Evolutionary conservation across 164 flowering plant species (phyloP).

Genomic region (Sedum album): DNA sequence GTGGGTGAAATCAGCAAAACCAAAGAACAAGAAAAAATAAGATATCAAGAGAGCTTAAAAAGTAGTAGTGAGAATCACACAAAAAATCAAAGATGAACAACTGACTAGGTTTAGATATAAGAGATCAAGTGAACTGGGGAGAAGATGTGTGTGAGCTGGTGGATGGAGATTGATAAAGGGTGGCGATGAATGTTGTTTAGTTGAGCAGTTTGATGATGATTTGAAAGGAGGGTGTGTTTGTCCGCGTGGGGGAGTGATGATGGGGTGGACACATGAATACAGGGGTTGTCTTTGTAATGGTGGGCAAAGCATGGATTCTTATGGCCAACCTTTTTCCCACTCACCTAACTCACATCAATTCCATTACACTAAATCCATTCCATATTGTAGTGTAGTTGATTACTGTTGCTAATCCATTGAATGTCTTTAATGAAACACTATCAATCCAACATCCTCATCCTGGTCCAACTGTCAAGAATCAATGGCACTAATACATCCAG

Average conservation of each 20-base stretch:
- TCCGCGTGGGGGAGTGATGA: constrained; percentile 5
- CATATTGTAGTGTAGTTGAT: not conserved
- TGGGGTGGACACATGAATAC: constrained; percentile 4
- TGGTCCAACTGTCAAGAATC: no score
- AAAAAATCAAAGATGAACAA: not conserved
- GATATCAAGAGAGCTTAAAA: not conserved
- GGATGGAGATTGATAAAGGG: not conserved
- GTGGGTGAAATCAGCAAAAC: constrained; percentile 3
- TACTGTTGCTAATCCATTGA: not conserved
- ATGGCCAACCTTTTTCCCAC: not conserved
- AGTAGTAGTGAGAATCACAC: not conserved
- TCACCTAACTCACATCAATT: not conserved
- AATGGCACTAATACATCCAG: no score
- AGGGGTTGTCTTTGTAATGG: not conserved
- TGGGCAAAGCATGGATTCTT: constrained; percentile 1
- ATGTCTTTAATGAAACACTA: not conserved
- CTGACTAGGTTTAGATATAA: not conserved
- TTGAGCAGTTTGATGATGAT: not conserved
- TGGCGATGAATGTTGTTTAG: not conserved
- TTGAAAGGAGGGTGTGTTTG: not conserved
- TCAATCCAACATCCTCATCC: not conserved
- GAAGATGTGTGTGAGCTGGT: not conserved
- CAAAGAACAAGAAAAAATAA: not conserved
- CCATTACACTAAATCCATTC: not conserved
- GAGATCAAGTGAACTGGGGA: not conserved